Conservation (phyloP, 371 early-diverging fungal species). For the Batrachochytrium dendrobatidis region DNA sequence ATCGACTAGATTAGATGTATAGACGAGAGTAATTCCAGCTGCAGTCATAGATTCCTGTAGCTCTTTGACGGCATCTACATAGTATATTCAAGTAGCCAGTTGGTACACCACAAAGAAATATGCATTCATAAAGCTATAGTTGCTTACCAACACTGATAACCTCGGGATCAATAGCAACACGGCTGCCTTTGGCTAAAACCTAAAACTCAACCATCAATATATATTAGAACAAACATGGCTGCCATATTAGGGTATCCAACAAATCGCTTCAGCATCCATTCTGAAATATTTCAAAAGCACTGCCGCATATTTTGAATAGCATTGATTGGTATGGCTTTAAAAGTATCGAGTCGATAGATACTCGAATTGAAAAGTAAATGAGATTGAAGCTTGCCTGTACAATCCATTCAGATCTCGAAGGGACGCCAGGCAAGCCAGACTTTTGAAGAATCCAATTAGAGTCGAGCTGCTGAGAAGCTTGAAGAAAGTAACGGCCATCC, state of each 20-base stretch:
- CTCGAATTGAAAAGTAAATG: too few species aligned
- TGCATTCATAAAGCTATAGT: neutral
- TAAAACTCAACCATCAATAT: too few species aligned
- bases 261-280: too few species aligned
- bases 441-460: constrained; percentile 90
- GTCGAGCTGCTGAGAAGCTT: constrained; percentile 91
- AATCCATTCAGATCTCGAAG: constrained; percentile 83
- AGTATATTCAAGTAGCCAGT: constrained; percentile 5
- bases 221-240: too few species aligned
- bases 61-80: constrained; percentile 50
- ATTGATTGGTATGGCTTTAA: neutral
- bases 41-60: constrained; percentile 47
- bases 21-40: constrained; percentile 24
- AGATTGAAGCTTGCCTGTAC: constrained; percentile 54
- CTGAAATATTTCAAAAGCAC: too few species aligned
- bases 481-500: constrained; percentile 97
- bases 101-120: neutral
- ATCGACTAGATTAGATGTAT: constrained; percentile 65
- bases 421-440: constrained; percentile 77
- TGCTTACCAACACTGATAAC: constrained; percentile 65
- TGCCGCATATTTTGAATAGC: neutral
- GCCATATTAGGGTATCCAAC: too few species aligned
- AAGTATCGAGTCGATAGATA: neutral
- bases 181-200: constrained; percentile 56
- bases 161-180: constrained; percentile 82